Percentiles rank a stretch among this genome's conserved stretches.
phyloP scores from a whole-genome alignment of 176 grass and related monocot genomes.

The Puya raimondii region DNA sequence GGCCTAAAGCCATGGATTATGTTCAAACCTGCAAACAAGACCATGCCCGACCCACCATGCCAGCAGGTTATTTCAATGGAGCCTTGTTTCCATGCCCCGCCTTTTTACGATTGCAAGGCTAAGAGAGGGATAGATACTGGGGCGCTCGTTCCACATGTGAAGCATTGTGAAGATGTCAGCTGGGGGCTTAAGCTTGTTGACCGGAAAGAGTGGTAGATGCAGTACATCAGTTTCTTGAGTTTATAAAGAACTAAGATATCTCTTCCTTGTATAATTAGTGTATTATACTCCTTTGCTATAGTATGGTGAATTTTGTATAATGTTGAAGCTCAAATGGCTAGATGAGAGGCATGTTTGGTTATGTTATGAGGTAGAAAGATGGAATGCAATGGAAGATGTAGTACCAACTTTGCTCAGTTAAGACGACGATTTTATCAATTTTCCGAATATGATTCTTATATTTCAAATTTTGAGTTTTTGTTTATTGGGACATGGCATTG shows the following conservation, averaged over 20 bases:
- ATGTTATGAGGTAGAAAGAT: no score
- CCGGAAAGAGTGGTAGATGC: constrained; percentile 34
- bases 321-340: no score
- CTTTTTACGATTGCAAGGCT: constrained; percentile 70
- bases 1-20: constrained; percentile 78
- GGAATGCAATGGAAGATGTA: no score
- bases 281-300: neutral
- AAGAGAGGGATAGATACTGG: constrained; percentile 63
- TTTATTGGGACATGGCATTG: no score
- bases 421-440: no score
- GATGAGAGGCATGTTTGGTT: no score
- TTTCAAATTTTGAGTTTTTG: no score
- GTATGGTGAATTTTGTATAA: neutral
- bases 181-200: constrained; percentile 87
- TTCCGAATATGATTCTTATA: no score
- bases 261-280: constrained; percentile 34
- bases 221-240: neutral
- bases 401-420: no score
- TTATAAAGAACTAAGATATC: neutral
- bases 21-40: constrained; percentile 60
- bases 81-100: constrained; percentile 88
- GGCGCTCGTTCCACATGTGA: constrained; percentile 70
- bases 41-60: constrained; percentile 55
- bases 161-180: constrained; percentile 85
- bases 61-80: constrained; percentile 65